Evolutionary conservation across 371 early-diverging fungal genomes (phyloP).

Genomic region (Massospora cicadina): DNA sequence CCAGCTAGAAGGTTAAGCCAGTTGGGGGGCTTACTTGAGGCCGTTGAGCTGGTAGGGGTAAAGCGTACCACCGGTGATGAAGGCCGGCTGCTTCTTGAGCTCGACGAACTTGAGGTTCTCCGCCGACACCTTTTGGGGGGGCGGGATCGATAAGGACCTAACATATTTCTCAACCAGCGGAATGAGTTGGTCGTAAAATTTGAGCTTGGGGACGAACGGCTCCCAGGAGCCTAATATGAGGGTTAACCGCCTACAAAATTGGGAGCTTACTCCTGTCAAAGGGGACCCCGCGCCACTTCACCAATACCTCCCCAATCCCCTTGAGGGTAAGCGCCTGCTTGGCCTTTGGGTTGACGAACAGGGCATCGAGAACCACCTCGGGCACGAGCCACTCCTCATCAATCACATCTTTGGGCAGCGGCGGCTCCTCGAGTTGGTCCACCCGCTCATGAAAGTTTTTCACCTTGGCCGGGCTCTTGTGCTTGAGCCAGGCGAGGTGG

Average conservation of each 20-base stretch:
- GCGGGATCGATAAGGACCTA: neutral
- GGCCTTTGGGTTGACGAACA: neutral
- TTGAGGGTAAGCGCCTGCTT: neutral
- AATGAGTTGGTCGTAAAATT: neutral
- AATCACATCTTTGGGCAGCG: neutral
- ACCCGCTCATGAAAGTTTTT: neutral
- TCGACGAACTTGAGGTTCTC: constrained; percentile 16
- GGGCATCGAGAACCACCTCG: neutral
- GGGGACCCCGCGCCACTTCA: constrained; percentile 11
- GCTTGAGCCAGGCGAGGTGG: neutral
- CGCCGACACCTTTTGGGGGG: neutral
- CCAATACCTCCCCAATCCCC: constrained; percentile 3
- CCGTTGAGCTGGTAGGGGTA: constrained; percentile 74
- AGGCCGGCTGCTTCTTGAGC: constrained; percentile 37
- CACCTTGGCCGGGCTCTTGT: neutral
- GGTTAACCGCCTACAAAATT: neutral
- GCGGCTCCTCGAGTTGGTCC: neutral
- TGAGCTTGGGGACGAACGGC: neutral
- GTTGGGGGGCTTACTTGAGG: constrained; percentile 34
- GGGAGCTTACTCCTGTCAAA: neutral
- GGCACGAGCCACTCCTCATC: constrained; percentile 3
- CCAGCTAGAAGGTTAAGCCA: constrained; percentile 3
- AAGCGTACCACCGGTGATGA: constrained; percentile 37
- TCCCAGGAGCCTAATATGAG: neutral
- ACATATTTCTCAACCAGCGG: neutral